A percentile compares a stretch with the other conserved stretches of the same genome.
Conservation (phyloP, 1,284 basidiomycete genomes). For the Phenoliferia sp. region DNA sequence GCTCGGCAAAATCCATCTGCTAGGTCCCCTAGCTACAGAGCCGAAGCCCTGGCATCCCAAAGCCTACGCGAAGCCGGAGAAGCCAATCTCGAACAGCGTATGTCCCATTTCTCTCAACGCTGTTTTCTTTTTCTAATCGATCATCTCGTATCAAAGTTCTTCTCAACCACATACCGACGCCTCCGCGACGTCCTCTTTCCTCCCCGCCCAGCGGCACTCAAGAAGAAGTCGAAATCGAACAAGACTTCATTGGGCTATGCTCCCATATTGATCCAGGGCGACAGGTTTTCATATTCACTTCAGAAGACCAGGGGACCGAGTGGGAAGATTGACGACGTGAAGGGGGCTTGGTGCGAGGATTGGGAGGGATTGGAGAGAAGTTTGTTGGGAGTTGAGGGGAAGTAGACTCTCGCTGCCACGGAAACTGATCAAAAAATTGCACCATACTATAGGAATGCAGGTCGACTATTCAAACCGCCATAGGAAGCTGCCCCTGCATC, state of each 20-base stretch:
- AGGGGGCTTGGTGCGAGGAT: conserved; percentile 25
- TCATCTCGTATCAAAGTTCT: neutral
- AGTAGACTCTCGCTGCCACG: no score
- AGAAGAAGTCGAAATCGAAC: neutral
- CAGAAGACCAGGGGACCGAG: conserved; percentile 7
- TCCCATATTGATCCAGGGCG: conserved; percentile 23
- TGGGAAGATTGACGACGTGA: conserved; percentile 5
- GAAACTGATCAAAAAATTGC: no score
- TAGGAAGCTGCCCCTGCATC: conserved; percentile 1
- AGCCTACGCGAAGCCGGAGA: no score
- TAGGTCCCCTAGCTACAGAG: conserved; percentile 16
- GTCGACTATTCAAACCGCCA: neutral
- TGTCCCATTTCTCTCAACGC: neutral
- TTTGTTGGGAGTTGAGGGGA: conserved; percentile 9
- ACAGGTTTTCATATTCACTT: conserved; percentile 16
- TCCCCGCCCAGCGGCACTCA: no score
- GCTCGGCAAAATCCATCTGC: conserved; percentile 11
- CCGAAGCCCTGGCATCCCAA: conserved; percentile 24
- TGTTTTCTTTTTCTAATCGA: neutral
- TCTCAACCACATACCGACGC: neutral
- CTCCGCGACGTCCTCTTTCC: neutral
- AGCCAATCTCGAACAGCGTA: neutral
- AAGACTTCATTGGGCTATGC: no score
- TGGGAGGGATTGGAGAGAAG: conserved; percentile 29
- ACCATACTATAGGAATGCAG: no score